These are phyloP conservation scores for Pichia sp. DNA, from an alignment of 1,139 yeast species.

Conservation along the genomic window DNA sequence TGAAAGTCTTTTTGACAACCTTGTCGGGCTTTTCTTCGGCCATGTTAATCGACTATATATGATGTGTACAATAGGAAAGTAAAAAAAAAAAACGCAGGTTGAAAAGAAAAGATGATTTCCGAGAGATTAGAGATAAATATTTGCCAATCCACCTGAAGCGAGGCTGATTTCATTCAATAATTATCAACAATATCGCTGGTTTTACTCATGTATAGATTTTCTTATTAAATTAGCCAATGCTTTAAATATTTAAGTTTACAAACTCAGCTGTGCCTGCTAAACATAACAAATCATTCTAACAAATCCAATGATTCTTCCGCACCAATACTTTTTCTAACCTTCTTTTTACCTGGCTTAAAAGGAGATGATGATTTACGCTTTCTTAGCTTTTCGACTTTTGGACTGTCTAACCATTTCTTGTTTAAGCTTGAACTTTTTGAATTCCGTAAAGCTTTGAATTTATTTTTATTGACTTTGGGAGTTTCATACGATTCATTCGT, in stretches of 20 bases:
- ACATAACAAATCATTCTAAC: no score
- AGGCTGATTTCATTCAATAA: not conserved
- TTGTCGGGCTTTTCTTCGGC: not conserved
- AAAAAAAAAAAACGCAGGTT: no score
- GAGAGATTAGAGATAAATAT: no score
- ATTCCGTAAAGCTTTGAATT: constrained; percentile 4
- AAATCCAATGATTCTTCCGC: constrained; percentile 13
- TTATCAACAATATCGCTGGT: no score
- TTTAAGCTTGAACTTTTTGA: constrained; percentile 9
- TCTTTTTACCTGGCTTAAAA: constrained; percentile 13
- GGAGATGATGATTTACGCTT: constrained; percentile 15
- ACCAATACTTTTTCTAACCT: constrained; percentile 13
- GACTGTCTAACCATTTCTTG: not conserved
- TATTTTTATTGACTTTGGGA: not conserved
- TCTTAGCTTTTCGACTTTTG: constrained; percentile 5
- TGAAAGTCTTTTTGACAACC: constrained; percentile 14
- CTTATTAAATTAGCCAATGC: no score
- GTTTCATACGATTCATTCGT: constrained; percentile 1
- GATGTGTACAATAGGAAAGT: no score
- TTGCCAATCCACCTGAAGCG: not conserved
- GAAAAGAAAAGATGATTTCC: no score
- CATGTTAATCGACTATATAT: no score
- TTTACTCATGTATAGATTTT: no score
- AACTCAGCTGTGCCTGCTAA: no score
- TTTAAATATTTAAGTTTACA: no score